Conservation (phyloP, 345 rosid species). For the Salix purpurea region DNA sequence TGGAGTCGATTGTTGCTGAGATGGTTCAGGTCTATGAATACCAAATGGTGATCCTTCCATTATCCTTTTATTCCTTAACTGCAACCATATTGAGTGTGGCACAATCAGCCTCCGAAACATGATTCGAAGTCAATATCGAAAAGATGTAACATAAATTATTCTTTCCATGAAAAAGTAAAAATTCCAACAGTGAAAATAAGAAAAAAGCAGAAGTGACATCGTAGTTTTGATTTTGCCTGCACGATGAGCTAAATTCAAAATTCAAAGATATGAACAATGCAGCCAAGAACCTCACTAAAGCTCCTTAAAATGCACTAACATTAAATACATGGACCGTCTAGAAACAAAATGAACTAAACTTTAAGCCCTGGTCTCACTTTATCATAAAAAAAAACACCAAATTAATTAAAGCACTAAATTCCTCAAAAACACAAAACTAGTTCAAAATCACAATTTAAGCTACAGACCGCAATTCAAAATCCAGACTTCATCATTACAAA, state of each 20-base stretch:
- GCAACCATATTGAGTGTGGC: conserved; percentile 21
- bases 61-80: conserved; percentile 67
- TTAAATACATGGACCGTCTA: background rate
- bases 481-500: background rate
- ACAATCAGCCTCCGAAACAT: conserved; percentile 9
- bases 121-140: background rate
- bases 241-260: background rate
- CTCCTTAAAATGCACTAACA: background rate
- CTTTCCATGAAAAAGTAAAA: background rate
- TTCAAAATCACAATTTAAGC: background rate
- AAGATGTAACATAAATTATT: background rate
- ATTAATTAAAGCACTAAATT: background rate
- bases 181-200: background rate
- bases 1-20: conserved; percentile 36
- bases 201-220: background rate
- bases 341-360: background rate
- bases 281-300: background rate
- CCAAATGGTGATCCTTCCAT: conserved; percentile 56
- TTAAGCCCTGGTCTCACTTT: background rate
- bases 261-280: background rate
- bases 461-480: background rate
- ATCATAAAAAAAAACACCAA: background rate
- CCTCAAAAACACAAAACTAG: background rate
- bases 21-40: conserved; percentile 45
- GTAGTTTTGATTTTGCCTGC: background rate